These are phyloP conservation scores for Suaeda aralocaspica DNA, from an alignment of 148 eudicot genomes.

Conservation along the genomic window DNA sequence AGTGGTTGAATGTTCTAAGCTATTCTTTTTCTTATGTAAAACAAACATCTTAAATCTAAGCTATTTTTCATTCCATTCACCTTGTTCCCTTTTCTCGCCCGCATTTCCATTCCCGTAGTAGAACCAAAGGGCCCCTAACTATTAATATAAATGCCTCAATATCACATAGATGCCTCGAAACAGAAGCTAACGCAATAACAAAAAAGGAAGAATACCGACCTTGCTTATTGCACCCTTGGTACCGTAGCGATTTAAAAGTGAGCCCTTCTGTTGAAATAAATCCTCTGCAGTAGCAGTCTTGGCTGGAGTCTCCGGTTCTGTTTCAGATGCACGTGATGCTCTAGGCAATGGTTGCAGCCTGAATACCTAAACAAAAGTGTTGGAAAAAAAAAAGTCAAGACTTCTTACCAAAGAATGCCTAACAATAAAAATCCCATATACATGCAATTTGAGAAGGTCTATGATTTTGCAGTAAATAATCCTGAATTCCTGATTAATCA, in stretches of 20 bases:
- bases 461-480: background rate
- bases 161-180: too few species aligned
- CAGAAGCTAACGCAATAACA: background rate
- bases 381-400: background rate
- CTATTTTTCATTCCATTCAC: too few species aligned
- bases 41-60: too few species aligned
- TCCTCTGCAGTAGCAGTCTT: conserved; percentile 32
- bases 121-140: background rate
- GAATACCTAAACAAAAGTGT: conserved; percentile 49
- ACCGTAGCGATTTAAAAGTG: conserved; percentile 34
- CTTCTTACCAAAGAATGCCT: background rate
- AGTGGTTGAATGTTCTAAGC: too few species aligned
- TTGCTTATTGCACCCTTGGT: conserved; percentile 28
- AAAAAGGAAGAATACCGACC: conserved; percentile 34
- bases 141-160: background rate
- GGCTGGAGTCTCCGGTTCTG: conserved; percentile 35
- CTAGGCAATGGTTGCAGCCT: conserved; percentile 67
- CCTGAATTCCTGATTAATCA: background rate
- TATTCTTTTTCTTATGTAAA: too few species aligned
- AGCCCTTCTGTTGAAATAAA: conserved; percentile 21
- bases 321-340: conserved; percentile 26
- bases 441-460: background rate
- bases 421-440: background rate
- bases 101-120: too few species aligned
- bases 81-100: too few species aligned